Base-by-base conservation (phyloP, 23 red algal genomes). In the Chondrus crispus region DNA sequence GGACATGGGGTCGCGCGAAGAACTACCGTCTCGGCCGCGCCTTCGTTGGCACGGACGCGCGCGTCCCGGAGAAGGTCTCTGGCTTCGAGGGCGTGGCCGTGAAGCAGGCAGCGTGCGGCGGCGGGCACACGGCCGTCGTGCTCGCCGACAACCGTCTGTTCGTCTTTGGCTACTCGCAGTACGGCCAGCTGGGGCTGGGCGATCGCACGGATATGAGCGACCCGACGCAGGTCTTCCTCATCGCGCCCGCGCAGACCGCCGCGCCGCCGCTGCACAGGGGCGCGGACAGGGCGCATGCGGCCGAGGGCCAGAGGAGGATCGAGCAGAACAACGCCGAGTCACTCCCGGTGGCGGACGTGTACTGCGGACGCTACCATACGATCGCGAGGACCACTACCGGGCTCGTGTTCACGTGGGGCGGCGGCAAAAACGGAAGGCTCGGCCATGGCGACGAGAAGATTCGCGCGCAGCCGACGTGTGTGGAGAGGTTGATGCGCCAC, bases 1-100 rank as follows among this genome's bases (percentile, higher is more conserved):
- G 87, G 87, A 94, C 94, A 12, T 99, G 97, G 97, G 97, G 97
- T 26, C 88, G 97, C 51, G 93, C 94, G 68, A 99, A 99, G 75
- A 96, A 99, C 81, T 93, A 95, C 74, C 97, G 97, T 44, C 85
- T 99, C 29, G 97, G 97, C 3, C 91, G 91, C 26, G 89, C 80
- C 16, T 82, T 85, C 45, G 93, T 79, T 20, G 66, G 80, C 41
- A 91, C 74, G 11, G 95, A 96, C 84, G 74, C 89, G 46, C 89
- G 71, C 45, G 68, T 87, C 51, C 97, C 94, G 35, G 83, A 82
- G 70, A 78, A 80, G 36, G 73, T 96, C 1, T 43, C 52, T 24
- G 85, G 88, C 47, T 75, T 72, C 26, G 52, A 86, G 48, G 73
- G 87, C 84, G 75, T 72, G 49, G 83, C 84, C 10, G 58, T 89